phyloP scores from a whole-genome alignment of 768 basidiomycete genomes.

The Termitomyces sp. region DNA sequence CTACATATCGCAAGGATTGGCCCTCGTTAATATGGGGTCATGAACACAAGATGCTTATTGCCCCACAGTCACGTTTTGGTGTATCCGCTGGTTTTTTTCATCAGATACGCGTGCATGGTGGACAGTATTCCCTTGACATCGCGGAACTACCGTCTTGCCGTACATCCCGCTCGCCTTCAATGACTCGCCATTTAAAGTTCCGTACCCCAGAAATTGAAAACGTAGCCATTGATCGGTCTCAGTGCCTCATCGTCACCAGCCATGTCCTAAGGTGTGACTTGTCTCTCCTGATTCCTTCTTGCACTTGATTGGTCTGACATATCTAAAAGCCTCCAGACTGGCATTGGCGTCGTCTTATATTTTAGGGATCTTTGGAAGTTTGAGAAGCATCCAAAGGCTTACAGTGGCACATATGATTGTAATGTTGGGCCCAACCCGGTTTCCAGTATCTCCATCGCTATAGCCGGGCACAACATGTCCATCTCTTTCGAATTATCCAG shows the following conservation, averaged over 20 bases:
- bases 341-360: slow-evolving; percentile 41
- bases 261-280: slow-evolving; percentile 33
- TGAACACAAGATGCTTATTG: slow-evolving; percentile 38
- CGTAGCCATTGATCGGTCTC: slow-evolving; percentile 40
- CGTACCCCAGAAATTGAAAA: slow-evolving; percentile 37
- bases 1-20: slow-evolving; percentile 45
- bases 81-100: slow-evolving; percentile 44
- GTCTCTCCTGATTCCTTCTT: neutral
- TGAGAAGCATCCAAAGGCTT: slow-evolving; percentile 45
- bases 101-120: slow-evolving; percentile 33
- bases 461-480: slow-evolving; percentile 40
- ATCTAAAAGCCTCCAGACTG: slow-evolving; percentile 28
- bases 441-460: slow-evolving; percentile 27
- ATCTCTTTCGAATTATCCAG: slow-evolving; percentile 36
- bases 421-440: slow-evolving; percentile 31
- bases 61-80: slow-evolving; percentile 31
- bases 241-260: slow-evolving; percentile 39
- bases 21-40: slow-evolving; percentile 42
- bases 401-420: slow-evolving; percentile 35
- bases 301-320: neutral
- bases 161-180: slow-evolving; percentile 34
- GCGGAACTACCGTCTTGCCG: slow-evolving; percentile 46
- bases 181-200: slow-evolving; percentile 41
- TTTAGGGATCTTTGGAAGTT: slow-evolving; percentile 54
- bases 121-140: slow-evolving; percentile 37